These are phyloP conservation scores for Byssoonygena ceratinophila DNA, from an alignment of 2,329 filamentous ascomycete genomes.

Conservation along the genomic window DNA sequence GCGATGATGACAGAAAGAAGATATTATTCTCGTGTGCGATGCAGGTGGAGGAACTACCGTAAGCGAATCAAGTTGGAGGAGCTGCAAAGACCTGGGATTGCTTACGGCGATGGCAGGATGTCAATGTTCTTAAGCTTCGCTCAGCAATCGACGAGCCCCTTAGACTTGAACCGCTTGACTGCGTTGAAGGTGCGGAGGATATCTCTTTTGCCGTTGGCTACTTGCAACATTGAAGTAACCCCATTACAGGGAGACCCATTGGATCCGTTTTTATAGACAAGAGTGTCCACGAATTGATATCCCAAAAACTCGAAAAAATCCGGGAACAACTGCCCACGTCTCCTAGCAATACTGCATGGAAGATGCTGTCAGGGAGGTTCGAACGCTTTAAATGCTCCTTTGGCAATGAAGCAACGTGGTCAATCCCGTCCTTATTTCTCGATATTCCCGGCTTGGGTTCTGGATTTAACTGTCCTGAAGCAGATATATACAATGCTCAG, in stretches of 20 bases:
- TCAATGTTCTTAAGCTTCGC: constrained; percentile 19
- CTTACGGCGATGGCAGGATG: constrained; percentile 3
- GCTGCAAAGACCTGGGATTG: not conserved
- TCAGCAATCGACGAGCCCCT: constrained; percentile 21
- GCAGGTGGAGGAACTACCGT: constrained; percentile 12
- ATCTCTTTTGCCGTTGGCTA: constrained; percentile 2
- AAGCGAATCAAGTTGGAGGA: not conserved
- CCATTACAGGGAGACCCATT: constrained; percentile 25
- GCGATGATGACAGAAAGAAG: constrained; percentile 1
- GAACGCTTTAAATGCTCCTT: constrained; percentile 11
- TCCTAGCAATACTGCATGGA: constrained; percentile 5
- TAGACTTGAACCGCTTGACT: constrained; percentile 22
- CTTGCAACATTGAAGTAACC: not conserved
- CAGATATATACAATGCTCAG: constrained; percentile 11
- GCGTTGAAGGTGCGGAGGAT: constrained; percentile 8
- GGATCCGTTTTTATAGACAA: constrained; percentile 31
- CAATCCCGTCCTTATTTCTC: constrained; percentile 8
- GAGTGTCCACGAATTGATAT: constrained; percentile 22
- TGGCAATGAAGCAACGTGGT: constrained; percentile 2
- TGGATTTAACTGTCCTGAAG: constrained; percentile 2
- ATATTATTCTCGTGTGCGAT: constrained; percentile 13
- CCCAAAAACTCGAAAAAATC: constrained; percentile 19
- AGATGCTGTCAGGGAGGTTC: constrained; percentile 9
- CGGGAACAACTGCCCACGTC: constrained; percentile 16
- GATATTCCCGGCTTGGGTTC: constrained; percentile 6